phyloP scores from a whole-genome alignment of 768 basidiomycete genomes.

The Suillus alpinus region DNA sequence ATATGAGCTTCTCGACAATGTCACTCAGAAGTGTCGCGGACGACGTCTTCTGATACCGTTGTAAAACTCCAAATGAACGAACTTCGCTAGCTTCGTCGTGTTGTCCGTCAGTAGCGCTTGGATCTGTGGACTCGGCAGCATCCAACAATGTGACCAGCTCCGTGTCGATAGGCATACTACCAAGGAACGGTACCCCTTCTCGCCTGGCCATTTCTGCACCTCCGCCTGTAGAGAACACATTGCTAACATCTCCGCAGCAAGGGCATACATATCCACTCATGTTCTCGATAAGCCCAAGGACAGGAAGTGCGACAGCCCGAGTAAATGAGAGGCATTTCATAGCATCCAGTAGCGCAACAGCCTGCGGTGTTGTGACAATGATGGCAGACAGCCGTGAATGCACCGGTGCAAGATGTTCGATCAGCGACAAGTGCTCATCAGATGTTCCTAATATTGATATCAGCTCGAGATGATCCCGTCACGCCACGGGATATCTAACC shows the following conservation, averaged over 20 bases:
- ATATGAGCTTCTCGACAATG: constrained; percentile 50
- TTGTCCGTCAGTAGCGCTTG: constrained; percentile 13
- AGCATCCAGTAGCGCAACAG: constrained; percentile 91
- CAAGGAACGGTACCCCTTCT: constrained; percentile 76
- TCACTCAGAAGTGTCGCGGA: constrained; percentile 65
- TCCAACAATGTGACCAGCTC: constrained; percentile 87
- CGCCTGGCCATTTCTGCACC: constrained; percentile 83
- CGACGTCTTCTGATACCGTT: constrained; percentile 63
- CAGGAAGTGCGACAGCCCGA: constrained; percentile 78
- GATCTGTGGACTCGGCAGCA: constrained; percentile 42
- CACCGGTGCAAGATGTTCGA: constrained; percentile 89
- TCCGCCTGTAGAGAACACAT: constrained; percentile 92
- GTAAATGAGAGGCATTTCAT: constrained; percentile 97
- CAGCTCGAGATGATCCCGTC: constrained; percentile 7
- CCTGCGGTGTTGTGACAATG: constrained; percentile 96
- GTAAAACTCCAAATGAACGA: constrained; percentile 49
- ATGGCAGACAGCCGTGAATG: constrained; percentile 77
- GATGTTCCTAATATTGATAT: constrained; percentile 74
- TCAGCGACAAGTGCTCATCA: constrained; percentile 93
- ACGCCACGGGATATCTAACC: constrained; percentile 48
- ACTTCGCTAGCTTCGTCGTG: constrained; percentile 21
- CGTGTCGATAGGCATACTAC: constrained; percentile 89
- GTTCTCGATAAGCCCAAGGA: constrained; percentile 93
- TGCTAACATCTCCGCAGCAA: constrained; percentile 93
- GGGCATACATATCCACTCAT: constrained; percentile 99